phyloP scores from a whole-genome alignment of 148 eudicot genomes.

The Rhododendron ovatum region DNA sequence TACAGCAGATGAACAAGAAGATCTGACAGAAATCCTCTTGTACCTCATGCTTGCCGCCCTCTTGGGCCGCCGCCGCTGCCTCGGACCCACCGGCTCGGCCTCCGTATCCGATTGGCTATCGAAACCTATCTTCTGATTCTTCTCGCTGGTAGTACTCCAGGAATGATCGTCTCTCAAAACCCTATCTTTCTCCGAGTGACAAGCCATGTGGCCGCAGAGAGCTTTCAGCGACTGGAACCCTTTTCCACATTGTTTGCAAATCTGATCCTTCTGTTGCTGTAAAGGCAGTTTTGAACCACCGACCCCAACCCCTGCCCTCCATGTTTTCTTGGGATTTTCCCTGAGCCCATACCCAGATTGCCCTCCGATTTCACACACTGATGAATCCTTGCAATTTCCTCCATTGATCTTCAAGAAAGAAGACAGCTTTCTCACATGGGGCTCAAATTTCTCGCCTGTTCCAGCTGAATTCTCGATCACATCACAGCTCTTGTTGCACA shows the following conservation, averaged over 20 bases:
- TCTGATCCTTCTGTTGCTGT: constrained; percentile 21
- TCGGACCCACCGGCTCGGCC: constrained; percentile 12
- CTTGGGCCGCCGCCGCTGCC: constrained; percentile 16
- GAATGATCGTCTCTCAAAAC: constrained; percentile 39
- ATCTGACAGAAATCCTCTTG: constrained; percentile 29
- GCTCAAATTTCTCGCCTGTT: constrained; percentile 32
- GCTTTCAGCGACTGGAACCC: constrained; percentile 82
- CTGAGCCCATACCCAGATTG: constrained; percentile 56
- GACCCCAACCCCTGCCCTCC: constrained; percentile 37
- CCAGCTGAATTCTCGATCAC: constrained; percentile 44
- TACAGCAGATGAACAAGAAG: constrained; percentile 45
- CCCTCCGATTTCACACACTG: constrained; percentile 22
- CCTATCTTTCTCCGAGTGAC: constrained; percentile 67
- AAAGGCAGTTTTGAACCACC: constrained; percentile 13
- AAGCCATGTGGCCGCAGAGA: constrained; percentile 93
- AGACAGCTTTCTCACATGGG: constrained; percentile 23
- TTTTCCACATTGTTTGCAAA: constrained; percentile 92
- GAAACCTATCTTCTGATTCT: constrained; percentile 31
- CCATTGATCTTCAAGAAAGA: background rate
- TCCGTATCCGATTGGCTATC: constrained; percentile 39
- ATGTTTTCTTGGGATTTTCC: constrained; percentile 80
- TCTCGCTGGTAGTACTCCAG: constrained; percentile 32
- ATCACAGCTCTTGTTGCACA: constrained; percentile 88
- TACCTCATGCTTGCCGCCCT: constrained; percentile 45
- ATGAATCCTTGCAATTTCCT: background rate